Base-by-base conservation (phyloP, 305 asterid genomes). In the Ilex paraguariensis region DNA sequence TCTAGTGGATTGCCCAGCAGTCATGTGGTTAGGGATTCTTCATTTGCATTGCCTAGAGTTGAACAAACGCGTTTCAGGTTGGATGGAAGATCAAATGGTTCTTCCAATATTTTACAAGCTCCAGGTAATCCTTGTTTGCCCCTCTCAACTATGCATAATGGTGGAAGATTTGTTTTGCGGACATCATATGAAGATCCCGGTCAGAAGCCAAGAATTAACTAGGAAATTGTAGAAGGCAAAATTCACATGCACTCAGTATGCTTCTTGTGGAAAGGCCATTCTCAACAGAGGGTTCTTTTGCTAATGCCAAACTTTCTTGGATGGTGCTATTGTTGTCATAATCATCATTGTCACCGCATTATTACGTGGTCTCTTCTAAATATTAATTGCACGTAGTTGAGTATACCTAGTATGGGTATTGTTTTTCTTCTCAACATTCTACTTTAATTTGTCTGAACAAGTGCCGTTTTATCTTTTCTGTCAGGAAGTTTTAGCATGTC, bases 61-160 rank as follows among this genome's bases (percentile, higher is more conserved):
- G 95, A 85, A 67, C 70, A 84, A 62, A 71, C 82, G 7, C 87
- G 79, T 67, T 77, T 80, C 70, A 81, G 87, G 80, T 61, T 86
- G 62, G 96, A 88, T 63, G 90, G 84, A 70, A 76, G 86, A 57
- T 68, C 84, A 70, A 91, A 82, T 73, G 95, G 93, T 62, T 73
- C 87, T 76, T 64, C 78, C 66, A 82, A 77, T 64, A 61, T 79
- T 42, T 72, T 86, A 31, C 95, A 82, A 70, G 75, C 71, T 75
- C 95, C 79, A 78, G 97, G 97, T 93, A 80, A 72, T 56, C 48
- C 60, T 15, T 39, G 33, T 36, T 60, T 67, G 42, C 64, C 73
- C 61, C 57, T 48, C 69, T 62, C 64, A 44, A 45, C 57, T 46
- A 16, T 28, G 32, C 50, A 48, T 54, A 54, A 21, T 60, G 42